Evolutionary conservation across 441 rosid genomes (phyloP).

Genomic region (Biscutella laevigata): DNA sequence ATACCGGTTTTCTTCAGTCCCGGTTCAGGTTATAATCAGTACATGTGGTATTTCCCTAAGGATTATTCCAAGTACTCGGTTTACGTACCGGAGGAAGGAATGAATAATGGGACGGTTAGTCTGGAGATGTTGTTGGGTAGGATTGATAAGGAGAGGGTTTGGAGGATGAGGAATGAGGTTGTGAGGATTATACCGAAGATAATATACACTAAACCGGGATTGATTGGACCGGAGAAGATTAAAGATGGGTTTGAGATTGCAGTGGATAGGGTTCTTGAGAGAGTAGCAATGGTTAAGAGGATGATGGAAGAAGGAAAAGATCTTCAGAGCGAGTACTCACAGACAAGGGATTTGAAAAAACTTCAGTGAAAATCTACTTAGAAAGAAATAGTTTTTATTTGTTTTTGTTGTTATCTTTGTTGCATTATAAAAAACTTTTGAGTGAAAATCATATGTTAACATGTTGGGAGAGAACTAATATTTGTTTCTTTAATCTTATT

Average conservation of each 20-base stretch:
- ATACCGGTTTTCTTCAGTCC: slow-evolving; percentile 74
- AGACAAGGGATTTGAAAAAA: too few species aligned
- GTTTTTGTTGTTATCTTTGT: too few species aligned
- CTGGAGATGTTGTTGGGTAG: slow-evolving; percentile 18
- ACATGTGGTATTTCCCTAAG: slow-evolving; percentile 45
- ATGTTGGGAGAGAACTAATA: too few species aligned
- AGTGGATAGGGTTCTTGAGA: slow-evolving; percentile 30
- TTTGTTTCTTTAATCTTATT: too few species aligned
- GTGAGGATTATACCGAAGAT: slow-evolving; percentile 38
- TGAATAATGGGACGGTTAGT: slow-evolving; percentile 17
- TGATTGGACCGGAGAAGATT: slow-evolving; percentile 12
- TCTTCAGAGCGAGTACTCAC: too few species aligned
- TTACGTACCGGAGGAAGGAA: slow-evolving; percentile 27
- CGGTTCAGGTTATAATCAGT: slow-evolving; percentile 50
- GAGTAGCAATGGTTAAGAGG: slow-evolving; percentile 32
- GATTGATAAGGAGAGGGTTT: slow-evolving; percentile 13
- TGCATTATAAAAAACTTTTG: too few species aligned
- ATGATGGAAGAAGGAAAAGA: too few species aligned
- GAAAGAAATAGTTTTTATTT: too few species aligned
- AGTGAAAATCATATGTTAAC: too few species aligned
- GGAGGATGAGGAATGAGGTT: slow-evolving; percentile 38
- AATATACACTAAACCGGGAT: slow-evolving; percentile 36
- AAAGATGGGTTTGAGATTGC: slow-evolving; percentile 57
- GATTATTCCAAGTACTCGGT: slow-evolving; percentile 38
- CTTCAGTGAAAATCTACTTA: too few species aligned